Conservation (phyloP, 2,329 filamentous ascomycete genomes). For the Trichoderma harzianum region DNA sequence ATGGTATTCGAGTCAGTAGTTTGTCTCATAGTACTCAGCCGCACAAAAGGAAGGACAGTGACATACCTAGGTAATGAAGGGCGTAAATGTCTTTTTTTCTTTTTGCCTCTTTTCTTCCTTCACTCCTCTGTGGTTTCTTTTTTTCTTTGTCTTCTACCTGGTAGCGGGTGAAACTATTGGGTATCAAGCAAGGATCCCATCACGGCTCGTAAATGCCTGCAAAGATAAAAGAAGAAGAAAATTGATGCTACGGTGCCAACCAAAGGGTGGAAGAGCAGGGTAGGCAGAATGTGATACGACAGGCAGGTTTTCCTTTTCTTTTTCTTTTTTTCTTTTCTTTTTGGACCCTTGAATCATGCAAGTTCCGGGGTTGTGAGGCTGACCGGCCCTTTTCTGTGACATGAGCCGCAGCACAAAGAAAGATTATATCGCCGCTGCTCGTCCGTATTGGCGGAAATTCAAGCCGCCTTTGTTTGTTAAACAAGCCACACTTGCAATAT, state of each 20-base stretch:
- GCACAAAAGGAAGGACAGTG: neutral
- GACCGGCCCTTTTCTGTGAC: neutral
- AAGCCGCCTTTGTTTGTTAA: neutral
- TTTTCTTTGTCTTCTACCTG: neutral
- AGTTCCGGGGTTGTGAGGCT: neutral
- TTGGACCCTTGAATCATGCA: neutral
- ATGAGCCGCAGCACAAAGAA: neutral
- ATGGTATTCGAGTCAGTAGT: neutral
- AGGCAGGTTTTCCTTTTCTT: neutral
- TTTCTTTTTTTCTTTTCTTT: neutral
- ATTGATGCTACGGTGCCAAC: neutral
- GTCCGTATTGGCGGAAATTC: neutral
- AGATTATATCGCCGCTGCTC: neutral
- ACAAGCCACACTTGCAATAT: neutral
- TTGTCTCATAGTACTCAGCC: neutral
- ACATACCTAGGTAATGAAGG: neutral
- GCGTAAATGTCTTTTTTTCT: neutral
- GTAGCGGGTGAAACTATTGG: neutral
- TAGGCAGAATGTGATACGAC: neutral
- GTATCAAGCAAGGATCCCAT: neutral
- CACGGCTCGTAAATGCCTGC: neutral
- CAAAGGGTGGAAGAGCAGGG: neutral
- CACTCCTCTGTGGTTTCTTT: neutral
- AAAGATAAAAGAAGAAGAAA: neutral
- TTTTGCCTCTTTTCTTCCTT: neutral